Percentiles rank a stretch among this genome's conserved stretches.
These are phyloP conservation scores for Pleurotus salmoneostramineus DNA, from an alignment of 768 basidiomycete species.

Conservation along the genomic window DNA sequence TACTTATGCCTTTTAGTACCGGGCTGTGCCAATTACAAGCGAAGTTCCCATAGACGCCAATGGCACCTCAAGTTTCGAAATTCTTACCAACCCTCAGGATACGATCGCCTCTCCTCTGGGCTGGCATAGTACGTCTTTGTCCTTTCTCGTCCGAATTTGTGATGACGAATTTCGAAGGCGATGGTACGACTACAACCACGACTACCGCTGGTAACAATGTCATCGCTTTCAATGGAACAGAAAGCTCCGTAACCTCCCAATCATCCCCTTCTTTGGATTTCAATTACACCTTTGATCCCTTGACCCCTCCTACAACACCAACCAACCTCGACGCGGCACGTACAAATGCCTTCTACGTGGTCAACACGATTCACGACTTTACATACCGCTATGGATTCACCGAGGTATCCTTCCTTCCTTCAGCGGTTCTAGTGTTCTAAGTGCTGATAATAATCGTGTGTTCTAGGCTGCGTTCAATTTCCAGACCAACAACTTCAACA, in stretches of 20 bases:
- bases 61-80: slow-evolving; percentile 47
- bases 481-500: slow-evolving; percentile 57
- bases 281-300: slow-evolving; percentile 25
- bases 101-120: slow-evolving; percentile 48
- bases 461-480: slow-evolving; percentile 43
- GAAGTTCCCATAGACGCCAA: too few relatives aligned
- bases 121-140: slow-evolving; percentile 38
- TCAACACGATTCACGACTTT: slow-evolving; percentile 57
- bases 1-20: slow-evolving; percentile 32
- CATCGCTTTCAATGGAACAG: slow-evolving; percentile 24
- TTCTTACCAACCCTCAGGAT: slow-evolving; percentile 52
- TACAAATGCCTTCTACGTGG: slow-evolving; percentile 55
- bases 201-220: slow-evolving; percentile 32
- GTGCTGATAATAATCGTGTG: background rate
- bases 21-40: slow-evolving; percentile 47
- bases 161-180: background rate
- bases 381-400: slow-evolving; percentile 48
- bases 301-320: slow-evolving; percentile 21
- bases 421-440: too few relatives aligned
- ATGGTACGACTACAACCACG: slow-evolving; percentile 16
- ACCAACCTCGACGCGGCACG: slow-evolving; percentile 50
- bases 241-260: slow-evolving; percentile 24
- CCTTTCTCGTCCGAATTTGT: background rate
- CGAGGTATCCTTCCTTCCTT: too few relatives aligned
- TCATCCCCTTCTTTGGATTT: slow-evolving; percentile 28